A percentile compares a stretch with the other conserved stretches of the same genome.
Conservation (phyloP, 2,329 filamentous ascomycete genomes). For the Verticillium tricorpus region DNA sequence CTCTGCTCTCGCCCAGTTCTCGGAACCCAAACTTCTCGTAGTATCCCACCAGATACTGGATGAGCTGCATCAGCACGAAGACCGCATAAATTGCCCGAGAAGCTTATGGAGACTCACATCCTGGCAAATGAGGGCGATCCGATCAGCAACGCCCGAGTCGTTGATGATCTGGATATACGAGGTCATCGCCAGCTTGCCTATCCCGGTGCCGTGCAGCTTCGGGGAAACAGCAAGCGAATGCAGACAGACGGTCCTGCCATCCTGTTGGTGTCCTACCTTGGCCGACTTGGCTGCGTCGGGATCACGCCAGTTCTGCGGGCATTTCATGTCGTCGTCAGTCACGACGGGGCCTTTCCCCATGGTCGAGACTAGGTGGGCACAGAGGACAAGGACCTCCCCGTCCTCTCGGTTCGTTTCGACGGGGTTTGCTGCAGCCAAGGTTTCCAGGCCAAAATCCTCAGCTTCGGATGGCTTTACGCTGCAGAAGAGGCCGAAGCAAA, state of each 20-base stretch:
- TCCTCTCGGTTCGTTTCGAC: slow-evolving; percentile 57
- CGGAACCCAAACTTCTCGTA: slow-evolving; percentile 74
- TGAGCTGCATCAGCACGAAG: not conserved
- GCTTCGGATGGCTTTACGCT: slow-evolving; percentile 46
- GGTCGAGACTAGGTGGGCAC: slow-evolving; percentile 76
- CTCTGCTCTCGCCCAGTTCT: slow-evolving; percentile 63
- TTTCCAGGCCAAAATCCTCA: slow-evolving; percentile 46
- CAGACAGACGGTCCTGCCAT: slow-evolving; percentile 70
- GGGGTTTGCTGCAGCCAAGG: slow-evolving; percentile 47
- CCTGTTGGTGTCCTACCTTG: slow-evolving; percentile 64
- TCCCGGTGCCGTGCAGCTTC: slow-evolving; percentile 66
- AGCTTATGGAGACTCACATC: slow-evolving; percentile 41
- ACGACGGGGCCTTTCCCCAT: slow-evolving; percentile 60
- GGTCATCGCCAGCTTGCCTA: slow-evolving; percentile 70
- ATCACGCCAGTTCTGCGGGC: slow-evolving; percentile 63
- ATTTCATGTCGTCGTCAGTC: slow-evolving; percentile 72
- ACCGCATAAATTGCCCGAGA: not conserved
- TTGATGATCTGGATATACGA: slow-evolving; percentile 75
- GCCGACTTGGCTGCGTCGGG: slow-evolving; percentile 24
- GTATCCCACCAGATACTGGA: slow-evolving; percentile 62
- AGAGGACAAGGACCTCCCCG: slow-evolving; percentile 55
- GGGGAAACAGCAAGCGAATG: slow-evolving; percentile 81
- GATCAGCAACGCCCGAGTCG: slow-evolving; percentile 63
- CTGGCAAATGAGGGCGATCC: slow-evolving; percentile 72
- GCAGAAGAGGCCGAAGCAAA: slow-evolving; percentile 77